A percentile compares a stretch with the other conserved stretches of the same genome.
Evolutionary conservation across 495 filamentous ascomycete genomes (phyloP).

Genomic region (Pyrenula massariospora): DNA sequence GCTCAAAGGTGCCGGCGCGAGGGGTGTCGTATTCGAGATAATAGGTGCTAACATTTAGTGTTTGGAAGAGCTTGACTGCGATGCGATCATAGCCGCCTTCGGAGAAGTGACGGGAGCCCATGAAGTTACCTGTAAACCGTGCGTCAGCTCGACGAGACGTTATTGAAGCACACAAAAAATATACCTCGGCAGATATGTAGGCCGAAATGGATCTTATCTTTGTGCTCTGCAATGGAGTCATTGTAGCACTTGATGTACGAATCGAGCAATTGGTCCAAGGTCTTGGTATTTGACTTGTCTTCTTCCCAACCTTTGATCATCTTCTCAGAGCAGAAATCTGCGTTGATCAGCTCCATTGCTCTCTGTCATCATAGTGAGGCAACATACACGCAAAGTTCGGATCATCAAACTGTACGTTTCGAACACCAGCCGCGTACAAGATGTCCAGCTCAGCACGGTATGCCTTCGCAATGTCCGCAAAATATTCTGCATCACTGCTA

Average conservation of each 20-base stretch:
- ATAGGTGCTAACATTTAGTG: conserved; percentile 53
- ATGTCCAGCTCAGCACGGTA: conserved; percentile 50
- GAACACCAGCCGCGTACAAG: conserved; percentile 47
- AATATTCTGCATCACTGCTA: conserved; percentile 45
- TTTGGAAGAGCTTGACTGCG: conserved; percentile 51
- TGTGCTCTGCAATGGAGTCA: conserved; percentile 39
- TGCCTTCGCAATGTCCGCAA: conserved; percentile 46
- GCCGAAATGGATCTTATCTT: conserved; percentile 50
- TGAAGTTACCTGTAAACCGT: conserved; percentile 20
- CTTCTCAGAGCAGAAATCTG: conserved; percentile 48
- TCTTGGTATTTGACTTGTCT: conserved; percentile 41
- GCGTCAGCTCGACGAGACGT: no score
- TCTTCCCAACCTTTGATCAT: conserved; percentile 51
- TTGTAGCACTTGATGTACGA: conserved; percentile 55
- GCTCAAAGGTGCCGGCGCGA: conserved; percentile 54
- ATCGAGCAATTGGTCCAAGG: conserved; percentile 38
- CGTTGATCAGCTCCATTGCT: conserved; percentile 5
- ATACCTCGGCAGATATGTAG: conserved; percentile 52
- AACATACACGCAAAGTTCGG: conserved; percentile 39
- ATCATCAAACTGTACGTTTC: conserved; percentile 57
- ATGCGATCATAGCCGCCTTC: conserved; percentile 60
- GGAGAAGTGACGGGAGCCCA: conserved; percentile 43
- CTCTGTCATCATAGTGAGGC: not conserved
- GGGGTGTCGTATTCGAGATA: conserved; percentile 61
- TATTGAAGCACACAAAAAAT: no score